Evolutionary conservation across 345 rosid genomes (phyloP), one percentile per base, ranked within the genome.

Genomic region (Eucalyptus regnans): DNA sequence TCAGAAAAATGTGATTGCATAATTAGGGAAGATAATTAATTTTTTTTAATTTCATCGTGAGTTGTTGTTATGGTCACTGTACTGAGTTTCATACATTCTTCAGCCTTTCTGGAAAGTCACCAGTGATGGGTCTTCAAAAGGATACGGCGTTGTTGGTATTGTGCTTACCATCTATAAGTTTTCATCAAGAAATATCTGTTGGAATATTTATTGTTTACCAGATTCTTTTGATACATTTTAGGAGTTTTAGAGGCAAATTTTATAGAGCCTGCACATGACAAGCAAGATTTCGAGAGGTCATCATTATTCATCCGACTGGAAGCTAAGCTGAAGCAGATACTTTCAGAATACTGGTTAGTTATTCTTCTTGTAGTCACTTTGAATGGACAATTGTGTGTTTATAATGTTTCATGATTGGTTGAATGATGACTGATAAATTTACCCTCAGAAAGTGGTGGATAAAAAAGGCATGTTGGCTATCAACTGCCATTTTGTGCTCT

Each of bases 81-180:
- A 50, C 14, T 85, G 51, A 25, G 58, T 5, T 88, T 85, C 50
- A 81, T 44, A 51, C 15, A 29, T 89, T 68, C 51, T 81, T 86
- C 96, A 96, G 99, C 99, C 99, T 84, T 97, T 94, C 93, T 97
- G 99, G 99, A 96, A 95, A 92, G 99, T 97, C 87, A 93, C 91
- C 9, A 17, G 87, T 88, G 95, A 92, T 49, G 96, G 95, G 90
- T 27, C 92, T 88, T 33, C 91, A 48, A 89, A 6, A 90, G 99
- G 98, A 91, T 56, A 89, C 25, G 98, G 98, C 25, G 97, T 95
- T 91, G 96, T 96, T 87, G 99, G 99, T 97, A 95, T 87, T 85
- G 46, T 48, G 68, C 71, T 81, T 88, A 87, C 89, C 89, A 89
- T 88, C 60, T 50, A 68, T 27, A 25, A 66, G 58, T 20, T 33